Percentiles rank a stretch among this genome's conserved stretches.
phyloP scores from a whole-genome alignment of 371 early-diverging fungal genomes.

The Haplosporangium sp. region DNA sequence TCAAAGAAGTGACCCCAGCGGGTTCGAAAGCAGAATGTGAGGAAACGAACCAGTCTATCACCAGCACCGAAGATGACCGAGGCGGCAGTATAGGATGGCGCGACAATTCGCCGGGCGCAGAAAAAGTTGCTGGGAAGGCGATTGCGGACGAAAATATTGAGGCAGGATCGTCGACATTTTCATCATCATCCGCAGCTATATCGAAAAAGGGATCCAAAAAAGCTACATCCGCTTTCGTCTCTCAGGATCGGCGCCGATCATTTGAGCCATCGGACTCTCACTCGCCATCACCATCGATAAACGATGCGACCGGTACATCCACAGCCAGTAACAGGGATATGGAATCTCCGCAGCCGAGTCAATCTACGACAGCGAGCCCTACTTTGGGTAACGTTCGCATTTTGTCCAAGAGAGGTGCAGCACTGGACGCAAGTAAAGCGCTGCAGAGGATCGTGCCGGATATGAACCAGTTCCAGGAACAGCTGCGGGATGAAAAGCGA shows the following conservation, averaged over 20 bases:
- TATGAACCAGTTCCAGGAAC: conserved; percentile 51
- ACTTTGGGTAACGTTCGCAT: conserved; percentile 21
- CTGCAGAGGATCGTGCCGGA: conserved; percentile 47
- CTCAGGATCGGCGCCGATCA: too few relatives aligned
- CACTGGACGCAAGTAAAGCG: conserved; percentile 41
- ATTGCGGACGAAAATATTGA: too few relatives aligned
- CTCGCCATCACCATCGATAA: neutral
- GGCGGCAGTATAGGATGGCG: too few relatives aligned
- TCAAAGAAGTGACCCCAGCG: neutral
- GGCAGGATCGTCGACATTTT: too few relatives aligned
- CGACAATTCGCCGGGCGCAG: too few relatives aligned
- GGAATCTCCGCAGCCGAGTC: neutral
- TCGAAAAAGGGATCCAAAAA: too few relatives aligned
- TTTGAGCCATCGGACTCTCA: too few relatives aligned
- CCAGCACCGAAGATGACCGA: neutral
- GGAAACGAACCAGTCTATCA: neutral
- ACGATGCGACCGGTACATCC: neutral
- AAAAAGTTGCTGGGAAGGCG: too few relatives aligned
- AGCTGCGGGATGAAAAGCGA: conserved; percentile 43
- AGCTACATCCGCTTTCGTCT: too few relatives aligned
- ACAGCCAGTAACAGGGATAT: too few relatives aligned
- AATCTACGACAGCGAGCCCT: neutral
- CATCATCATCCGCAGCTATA: too few relatives aligned
- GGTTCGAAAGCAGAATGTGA: neutral
- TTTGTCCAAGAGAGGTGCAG: conserved; percentile 34